These are phyloP conservation scores for Aristolochia fimbriata DNA, from an alignment of 164 flowering plant species.

Conservation along the genomic window DNA sequence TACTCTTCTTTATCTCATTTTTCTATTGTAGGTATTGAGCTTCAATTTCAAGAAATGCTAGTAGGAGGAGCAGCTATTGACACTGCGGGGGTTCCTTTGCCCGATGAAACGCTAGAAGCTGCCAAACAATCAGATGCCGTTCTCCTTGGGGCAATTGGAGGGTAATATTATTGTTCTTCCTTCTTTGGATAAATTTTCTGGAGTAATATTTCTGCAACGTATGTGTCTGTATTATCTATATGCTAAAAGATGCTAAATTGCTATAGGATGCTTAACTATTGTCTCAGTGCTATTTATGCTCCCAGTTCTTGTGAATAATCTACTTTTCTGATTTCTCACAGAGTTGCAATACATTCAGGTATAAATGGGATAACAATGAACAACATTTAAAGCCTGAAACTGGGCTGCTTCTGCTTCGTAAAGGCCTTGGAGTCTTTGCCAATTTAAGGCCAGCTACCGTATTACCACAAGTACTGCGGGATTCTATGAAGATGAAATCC, in stretches of 20 bases:
- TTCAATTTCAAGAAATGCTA: slow-evolving; percentile 71
- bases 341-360: slow-evolving; percentile 29
- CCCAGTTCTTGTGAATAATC: too few species aligned
- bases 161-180: slow-evolving; percentile 28
- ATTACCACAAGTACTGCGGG: slow-evolving; percentile 65
- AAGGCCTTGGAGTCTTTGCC: slow-evolving; percentile 89
- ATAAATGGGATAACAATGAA: slow-evolving; percentile 90
- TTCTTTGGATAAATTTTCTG: background rate
- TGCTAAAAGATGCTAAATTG: background rate
- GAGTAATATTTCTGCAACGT: background rate
- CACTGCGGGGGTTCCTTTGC: slow-evolving; percentile 84
- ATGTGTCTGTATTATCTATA: background rate
- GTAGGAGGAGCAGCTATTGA: slow-evolving; percentile 90
- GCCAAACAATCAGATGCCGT: slow-evolving; percentile 83
- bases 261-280: too few species aligned
- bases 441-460: slow-evolving; percentile 94
- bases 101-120: slow-evolving; percentile 70
- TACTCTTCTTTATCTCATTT: background rate
- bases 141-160: slow-evolving; percentile 99
- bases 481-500: background rate
- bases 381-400: slow-evolving; percentile 96
- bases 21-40: slow-evolving; percentile 45
- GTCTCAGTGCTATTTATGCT: too few species aligned
- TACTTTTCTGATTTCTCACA: background rate
- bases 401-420: slow-evolving; percentile 85